Evolutionary conservation across 805 yeast genomes (phyloP).

Genomic region (Spathaspora arborariae): DNA sequence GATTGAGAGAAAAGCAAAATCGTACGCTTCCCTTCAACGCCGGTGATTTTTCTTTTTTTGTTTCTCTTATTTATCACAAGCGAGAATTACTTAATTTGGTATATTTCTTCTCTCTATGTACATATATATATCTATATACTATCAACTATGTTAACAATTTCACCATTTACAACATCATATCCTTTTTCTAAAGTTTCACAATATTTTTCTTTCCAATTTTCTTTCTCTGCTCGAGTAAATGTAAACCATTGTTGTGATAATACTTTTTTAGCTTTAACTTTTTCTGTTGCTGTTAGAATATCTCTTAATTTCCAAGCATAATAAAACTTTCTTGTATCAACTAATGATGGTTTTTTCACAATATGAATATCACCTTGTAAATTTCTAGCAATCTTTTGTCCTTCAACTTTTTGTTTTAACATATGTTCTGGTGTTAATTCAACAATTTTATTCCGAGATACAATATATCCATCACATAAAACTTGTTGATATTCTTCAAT

Average conservation of each 20-base stretch:
- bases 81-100: neutral
- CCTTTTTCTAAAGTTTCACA: constrained; percentile 22
- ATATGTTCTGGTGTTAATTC: too few relatives aligned
- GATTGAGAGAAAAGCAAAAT: constrained; percentile 16
- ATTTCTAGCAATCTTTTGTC: too few relatives aligned
- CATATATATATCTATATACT: neutral
- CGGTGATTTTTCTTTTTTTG: too few relatives aligned
- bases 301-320: too few relatives aligned
- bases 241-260: neutral
- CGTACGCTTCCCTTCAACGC: constrained; percentile 22
- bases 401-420: too few relatives aligned
- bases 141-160: constrained; percentile 25
- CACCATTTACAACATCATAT: constrained; percentile 25
- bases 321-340: too few relatives aligned
- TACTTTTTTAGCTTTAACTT: too few relatives aligned
- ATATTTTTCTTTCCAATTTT: constrained; percentile 17
- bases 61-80: neutral
- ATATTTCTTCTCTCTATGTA: neutral
- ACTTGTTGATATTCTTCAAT: neutral
- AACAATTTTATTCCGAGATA: neutral
- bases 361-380: too few relatives aligned
- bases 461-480: neutral
- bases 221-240: neutral
- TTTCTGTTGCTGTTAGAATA: too few relatives aligned
- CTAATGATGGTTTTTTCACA: too few relatives aligned